phyloP scores from a whole-genome alignment of 2,329 filamentous ascomycete genomes.

The Trichoderma atrobrunneum region DNA sequence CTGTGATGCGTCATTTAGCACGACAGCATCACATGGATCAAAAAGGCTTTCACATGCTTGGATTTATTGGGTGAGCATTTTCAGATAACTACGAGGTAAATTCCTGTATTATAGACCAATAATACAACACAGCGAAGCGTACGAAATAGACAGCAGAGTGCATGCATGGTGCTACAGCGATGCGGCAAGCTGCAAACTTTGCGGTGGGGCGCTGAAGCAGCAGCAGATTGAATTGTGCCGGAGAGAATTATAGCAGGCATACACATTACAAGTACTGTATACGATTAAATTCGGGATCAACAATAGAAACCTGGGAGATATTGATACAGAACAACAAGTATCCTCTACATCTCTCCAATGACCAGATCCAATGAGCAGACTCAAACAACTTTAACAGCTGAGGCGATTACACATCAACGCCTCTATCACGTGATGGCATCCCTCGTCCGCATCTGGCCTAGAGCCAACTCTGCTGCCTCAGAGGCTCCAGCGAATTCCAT shows the following conservation, averaged over 20 bases:
- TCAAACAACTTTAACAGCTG: too few relatives aligned
- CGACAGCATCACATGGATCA: background rate
- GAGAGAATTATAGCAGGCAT: background rate
- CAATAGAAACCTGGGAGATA: background rate
- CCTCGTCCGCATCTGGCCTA: background rate
- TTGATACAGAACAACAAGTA: background rate
- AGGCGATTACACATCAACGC: background rate
- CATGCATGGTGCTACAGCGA: background rate
- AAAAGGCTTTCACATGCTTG: background rate
- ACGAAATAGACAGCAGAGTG: background rate
- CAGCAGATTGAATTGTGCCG: background rate
- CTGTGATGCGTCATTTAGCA: slow-evolving; percentile 9
- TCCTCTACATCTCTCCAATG: background rate
- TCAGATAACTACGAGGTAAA: background rate
- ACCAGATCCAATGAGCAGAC: background rate
- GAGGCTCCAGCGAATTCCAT: slow-evolving; percentile 13
- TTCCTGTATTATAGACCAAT: background rate
- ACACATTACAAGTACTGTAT: background rate
- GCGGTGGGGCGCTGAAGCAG: background rate
- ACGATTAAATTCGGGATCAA: background rate
- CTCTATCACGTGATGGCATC: background rate
- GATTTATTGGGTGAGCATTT: background rate
- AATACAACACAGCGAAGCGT: background rate
- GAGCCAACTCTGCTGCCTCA: background rate
- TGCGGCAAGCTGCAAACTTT: background rate